Conservation (phyloP, 2,329 filamentous ascomycete genomes). For the Paraconiothyrium sp. region DNA sequence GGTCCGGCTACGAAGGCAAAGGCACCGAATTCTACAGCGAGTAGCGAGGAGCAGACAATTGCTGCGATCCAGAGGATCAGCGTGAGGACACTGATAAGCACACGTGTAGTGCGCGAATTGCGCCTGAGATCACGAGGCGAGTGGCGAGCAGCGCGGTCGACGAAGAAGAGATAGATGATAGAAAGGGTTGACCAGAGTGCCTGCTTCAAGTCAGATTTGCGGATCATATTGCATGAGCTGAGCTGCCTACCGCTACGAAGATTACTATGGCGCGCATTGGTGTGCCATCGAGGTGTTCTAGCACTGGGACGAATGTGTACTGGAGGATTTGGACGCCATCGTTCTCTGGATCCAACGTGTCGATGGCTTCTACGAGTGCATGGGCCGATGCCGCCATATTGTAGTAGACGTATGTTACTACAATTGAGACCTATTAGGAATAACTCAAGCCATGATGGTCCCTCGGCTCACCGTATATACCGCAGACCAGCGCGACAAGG, state of each 20-base stretch:
- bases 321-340: slow-evolving; percentile 16
- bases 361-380: slow-evolving; percentile 11
- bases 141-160: slow-evolving; percentile 15
- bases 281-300: slow-evolving; percentile 15
- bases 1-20: slow-evolving; percentile 16
- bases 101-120: slow-evolving; percentile 18
- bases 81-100: slow-evolving; percentile 13
- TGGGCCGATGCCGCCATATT: slow-evolving; percentile 16
- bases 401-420: slow-evolving; percentile 20
- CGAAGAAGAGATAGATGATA: slow-evolving; percentile 21
- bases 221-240: neutral
- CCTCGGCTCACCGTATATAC: slow-evolving; percentile 17
- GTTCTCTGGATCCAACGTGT: slow-evolving; percentile 13
- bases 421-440: neutral
- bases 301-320: slow-evolving; percentile 17
- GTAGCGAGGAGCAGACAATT: slow-evolving; percentile 20
- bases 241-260: slow-evolving; percentile 16
- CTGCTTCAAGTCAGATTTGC: slow-evolving; percentile 5
- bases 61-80: slow-evolving; percentile 18
- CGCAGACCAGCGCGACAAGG: slow-evolving; percentile 14
- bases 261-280: slow-evolving; percentile 16
- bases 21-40: slow-evolving; percentile 19
- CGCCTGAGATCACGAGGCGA: slow-evolving; percentile 17
- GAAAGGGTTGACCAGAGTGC: slow-evolving; percentile 17
- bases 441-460: neutral